Evolutionary conservation across 331 rosid species (phyloP), one percentile per base, ranked within the genome.

Genomic region (Quercus tomentella): DNA sequence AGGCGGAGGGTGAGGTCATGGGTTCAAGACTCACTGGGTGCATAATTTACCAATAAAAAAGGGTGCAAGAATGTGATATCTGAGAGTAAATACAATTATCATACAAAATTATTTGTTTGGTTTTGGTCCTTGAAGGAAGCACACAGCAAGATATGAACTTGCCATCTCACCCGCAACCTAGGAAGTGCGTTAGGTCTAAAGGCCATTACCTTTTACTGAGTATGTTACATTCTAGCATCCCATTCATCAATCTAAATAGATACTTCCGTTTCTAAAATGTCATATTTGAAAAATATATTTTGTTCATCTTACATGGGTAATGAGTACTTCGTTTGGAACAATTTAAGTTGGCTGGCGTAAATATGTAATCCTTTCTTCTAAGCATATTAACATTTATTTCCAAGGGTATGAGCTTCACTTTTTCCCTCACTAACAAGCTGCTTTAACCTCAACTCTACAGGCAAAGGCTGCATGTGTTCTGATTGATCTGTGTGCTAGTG

Each of bases 381-480:
- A 28, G 41, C 20, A 63, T 28, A 28, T 63, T 15, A 6, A 5
- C 11, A 28, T 14, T 7, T 63, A 14, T 6, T 65, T 65, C 70
- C n/a, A 35, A 35, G 49, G 43, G 22, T 65, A 20, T 35, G 26
- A 20, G 51, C 52, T 67, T 67, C 52, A n/a, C n/a, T 79, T 25
- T 30, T 76, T 56, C 70, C 35, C 41, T 71, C 72, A 30, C 45
- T 63, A 66, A 82, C 15, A 49, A 7, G 52, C 84, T 83, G 76
- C 78, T 72, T 80, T 35, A 58, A 23, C 21, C n/a, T 82, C 70
- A 20, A 69, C 78, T 56, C 69, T 77, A 60, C 82, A 94, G 98
- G 97, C 93, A 54, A 94, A 95, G 91, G 93, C 97, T 78, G 97
- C 97, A 37, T 91, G 97, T 82, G 85, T 94, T 80, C 90, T 94